Base-by-base conservation (phyloP, 139 green algal species). In the Closterium sp. region DNA sequence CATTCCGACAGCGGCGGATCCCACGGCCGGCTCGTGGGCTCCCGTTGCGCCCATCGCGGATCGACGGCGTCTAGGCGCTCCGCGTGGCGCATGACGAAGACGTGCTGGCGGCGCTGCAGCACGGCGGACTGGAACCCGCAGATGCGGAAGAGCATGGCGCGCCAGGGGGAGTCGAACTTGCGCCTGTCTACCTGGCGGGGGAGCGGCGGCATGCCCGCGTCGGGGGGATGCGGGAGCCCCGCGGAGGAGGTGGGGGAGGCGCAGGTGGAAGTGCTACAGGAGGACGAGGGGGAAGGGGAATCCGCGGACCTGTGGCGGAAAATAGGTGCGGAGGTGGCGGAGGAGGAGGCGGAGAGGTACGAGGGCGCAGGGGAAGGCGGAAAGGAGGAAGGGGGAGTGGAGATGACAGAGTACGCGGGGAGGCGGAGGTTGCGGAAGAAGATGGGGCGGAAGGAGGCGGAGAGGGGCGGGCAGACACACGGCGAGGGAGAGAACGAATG, bases 81-180 rank as follows among this genome's bases (percentile, higher is more conserved):
- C 84, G 89, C 88, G 31, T 94, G 92, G 21, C 92, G 92, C 92
- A 94, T 93, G 24, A 94, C 89, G 27, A 94, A 62, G 4, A 94
- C 90, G 22, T 34, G 31, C 89, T 94, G 92, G 27, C 31, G 29
- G 6, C 90, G 50, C 50, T 89, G 86, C 79, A n/a, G 28, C 62
- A 42, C 13, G 1, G 32, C 28, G 31, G 88, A 27, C n/a, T 87
- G 34, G 22, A 29, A 70, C 9, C 32, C 32, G 70, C 38, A 92
- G n/a, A 42, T 88, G 31, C 84, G 21, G 31, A 91, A 91, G 84
- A 38, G 79, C 24, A 87, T 89, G 1, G 89, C 84, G 5, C 89
- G 89, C 31, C 30, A n/a, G 38, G 84, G 32, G 38, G 84, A 91
- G 38, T 62, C n/a, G 70, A 29, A 30, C 30, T 90, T n/a, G 62